These are phyloP conservation scores for Cercospora sp. DNA, from an alignment of 2,329 filamentous ascomycete species.

Conservation along the genomic window DNA sequence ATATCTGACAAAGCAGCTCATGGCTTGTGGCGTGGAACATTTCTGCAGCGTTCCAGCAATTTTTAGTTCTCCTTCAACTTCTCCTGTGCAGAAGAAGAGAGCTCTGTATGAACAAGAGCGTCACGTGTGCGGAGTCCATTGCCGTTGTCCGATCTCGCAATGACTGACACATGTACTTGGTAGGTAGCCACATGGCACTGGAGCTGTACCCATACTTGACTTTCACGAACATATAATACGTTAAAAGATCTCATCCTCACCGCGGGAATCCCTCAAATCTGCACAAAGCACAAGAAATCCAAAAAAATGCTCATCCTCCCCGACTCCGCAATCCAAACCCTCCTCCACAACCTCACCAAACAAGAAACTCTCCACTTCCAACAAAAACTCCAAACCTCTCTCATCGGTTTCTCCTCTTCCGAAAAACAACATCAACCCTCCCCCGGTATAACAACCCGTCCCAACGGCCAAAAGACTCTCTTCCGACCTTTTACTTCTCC, in stretches of 20 bases:
- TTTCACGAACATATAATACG: background rate
- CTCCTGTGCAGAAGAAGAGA: background rate
- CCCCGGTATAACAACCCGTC: constrained; percentile 14
- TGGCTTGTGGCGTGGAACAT: background rate
- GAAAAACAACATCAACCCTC: constrained; percentile 18
- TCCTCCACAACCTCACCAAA: constrained; percentile 15
- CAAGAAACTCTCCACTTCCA: constrained; percentile 13
- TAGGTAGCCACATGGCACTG: background rate
- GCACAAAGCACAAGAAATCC: background rate
- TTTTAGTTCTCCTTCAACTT: background rate
- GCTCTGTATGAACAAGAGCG: background rate
- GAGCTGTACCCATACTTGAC: background rate
- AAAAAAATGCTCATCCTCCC: constrained; percentile 15
- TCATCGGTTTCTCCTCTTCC: constrained; percentile 11
- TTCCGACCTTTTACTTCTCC: constrained; percentile 22
- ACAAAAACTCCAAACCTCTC: constrained; percentile 13
- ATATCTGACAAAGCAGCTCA: background rate
- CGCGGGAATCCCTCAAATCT: background rate
- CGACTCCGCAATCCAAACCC: constrained; percentile 16
- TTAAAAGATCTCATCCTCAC: no score
- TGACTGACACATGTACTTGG: background rate
- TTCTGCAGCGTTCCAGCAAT: background rate
- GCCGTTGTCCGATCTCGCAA: background rate
- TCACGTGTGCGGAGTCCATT: background rate
- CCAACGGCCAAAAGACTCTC: constrained; percentile 18